Conservation (phyloP, 176 grass and related monocot genomes). For the Bolboschoenus planiculmis region DNA sequence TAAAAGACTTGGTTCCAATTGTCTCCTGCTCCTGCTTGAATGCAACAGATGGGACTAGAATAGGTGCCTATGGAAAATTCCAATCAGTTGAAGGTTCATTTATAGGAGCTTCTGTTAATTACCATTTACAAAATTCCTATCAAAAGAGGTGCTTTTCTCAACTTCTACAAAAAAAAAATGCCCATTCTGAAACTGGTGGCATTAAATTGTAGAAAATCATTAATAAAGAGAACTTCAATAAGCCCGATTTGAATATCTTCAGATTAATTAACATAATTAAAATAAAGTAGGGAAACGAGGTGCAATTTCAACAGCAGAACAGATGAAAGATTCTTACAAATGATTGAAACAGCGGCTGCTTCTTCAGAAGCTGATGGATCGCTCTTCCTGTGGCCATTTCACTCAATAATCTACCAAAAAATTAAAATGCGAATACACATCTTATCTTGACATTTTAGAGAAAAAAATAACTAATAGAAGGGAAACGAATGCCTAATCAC, state of each 20-base stretch:
- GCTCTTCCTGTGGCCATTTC: conserved; percentile 56
- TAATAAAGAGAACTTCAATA: not conserved
- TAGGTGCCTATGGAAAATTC: conserved; percentile 35
- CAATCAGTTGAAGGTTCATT: not conserved
- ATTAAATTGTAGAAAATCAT: not conserved
- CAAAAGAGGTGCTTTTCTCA: not conserved
- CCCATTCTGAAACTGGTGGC: not conserved
- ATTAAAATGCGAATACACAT: not conserved
- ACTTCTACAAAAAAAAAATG: not conserved
- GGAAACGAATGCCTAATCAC: not conserved
- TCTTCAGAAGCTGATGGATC: conserved; percentile 69
- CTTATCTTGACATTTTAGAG: not conserved
- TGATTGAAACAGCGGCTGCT: conserved; percentile 45
- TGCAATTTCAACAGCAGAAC: not conserved
- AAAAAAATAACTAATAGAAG: not conserved
- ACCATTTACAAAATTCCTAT: not conserved
- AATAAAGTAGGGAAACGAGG: not conserved
- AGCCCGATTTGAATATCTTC: not conserved
- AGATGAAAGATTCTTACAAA: conserved; percentile 40
- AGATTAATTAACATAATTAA: not conserved
- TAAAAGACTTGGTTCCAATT: conserved; percentile 33
- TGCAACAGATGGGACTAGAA: conserved; percentile 43
- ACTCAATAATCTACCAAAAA: not conserved
- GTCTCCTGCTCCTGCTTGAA: conserved; percentile 50
- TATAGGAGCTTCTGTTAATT: not conserved